Conservation (phyloP, 139 green algal species). For the Edaphochlamys debaryana region DNA sequence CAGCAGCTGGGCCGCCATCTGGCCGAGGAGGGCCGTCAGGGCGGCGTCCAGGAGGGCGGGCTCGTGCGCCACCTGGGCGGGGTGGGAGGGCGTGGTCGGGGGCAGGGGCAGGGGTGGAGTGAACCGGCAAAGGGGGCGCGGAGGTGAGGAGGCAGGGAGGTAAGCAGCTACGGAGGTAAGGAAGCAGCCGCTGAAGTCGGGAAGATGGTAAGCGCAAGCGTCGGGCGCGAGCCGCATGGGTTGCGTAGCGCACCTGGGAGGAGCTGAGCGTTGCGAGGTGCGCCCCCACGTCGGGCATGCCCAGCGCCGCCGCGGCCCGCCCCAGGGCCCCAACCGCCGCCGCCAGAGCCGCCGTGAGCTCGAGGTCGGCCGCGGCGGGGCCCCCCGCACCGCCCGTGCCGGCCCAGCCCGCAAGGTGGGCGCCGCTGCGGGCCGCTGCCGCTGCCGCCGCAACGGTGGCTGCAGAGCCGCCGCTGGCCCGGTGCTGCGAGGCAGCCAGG, state of each 20-base stretch:
- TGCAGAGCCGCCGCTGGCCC: neutral
- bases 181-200: too few relatives aligned
- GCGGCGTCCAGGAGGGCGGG: slow-evolving; percentile 23
- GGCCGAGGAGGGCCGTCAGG: slow-evolving; percentile 15
- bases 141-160: too few relatives aligned
- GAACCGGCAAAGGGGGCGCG: neutral
- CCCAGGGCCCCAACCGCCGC: slow-evolving; percentile 38
- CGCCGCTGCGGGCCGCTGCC: too few relatives aligned
- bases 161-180: too few relatives aligned
- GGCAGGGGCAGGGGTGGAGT: neutral
- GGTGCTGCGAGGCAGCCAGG: neutral
- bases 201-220: too few relatives aligned
- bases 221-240: slow-evolving; percentile 23
- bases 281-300: slow-evolving; percentile 52
- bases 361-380: neutral
- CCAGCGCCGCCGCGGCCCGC: slow-evolving; percentile 49
- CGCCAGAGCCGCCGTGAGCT: slow-evolving; percentile 14
- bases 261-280: slow-evolving; percentile 42
- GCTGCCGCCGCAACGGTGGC: too few relatives aligned
- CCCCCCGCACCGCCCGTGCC: neutral
- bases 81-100: neutral
- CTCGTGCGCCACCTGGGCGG: neutral
- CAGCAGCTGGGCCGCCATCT: slow-evolving; percentile 38
- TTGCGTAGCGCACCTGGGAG: neutral
- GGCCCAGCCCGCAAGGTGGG: too few relatives aligned